These are phyloP conservation scores for Apiotrichum montevideense DNA, from an alignment of 1,284 basidiomycete species.

Conservation along the genomic window DNA sequence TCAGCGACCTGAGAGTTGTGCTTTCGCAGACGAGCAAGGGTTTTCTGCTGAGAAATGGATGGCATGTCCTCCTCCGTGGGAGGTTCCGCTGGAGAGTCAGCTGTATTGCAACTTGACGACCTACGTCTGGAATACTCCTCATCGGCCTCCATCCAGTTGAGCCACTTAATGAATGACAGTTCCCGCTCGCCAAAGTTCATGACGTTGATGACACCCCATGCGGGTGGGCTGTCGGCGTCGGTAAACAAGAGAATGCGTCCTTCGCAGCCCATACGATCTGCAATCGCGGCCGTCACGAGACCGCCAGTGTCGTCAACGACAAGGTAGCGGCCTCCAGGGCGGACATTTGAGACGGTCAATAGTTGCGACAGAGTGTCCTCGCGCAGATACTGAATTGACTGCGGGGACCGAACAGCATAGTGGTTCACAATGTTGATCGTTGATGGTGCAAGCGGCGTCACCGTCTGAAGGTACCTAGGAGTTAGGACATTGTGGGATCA, in stretches of 20 bases:
- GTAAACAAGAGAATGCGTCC: constrained; percentile 80
- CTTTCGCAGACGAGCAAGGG: constrained; percentile 26
- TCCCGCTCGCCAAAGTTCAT: constrained; percentile 77
- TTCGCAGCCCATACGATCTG: constrained; percentile 79
- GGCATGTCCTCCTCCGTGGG: constrained; percentile 36
- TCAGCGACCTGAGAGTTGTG: constrained; percentile 42
- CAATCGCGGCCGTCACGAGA: constrained; percentile 72
- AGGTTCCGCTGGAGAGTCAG: constrained; percentile 22
- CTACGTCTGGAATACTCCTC: constrained; percentile 53
- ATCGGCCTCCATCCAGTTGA: constrained; percentile 90
- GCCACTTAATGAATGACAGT: constrained; percentile 57
- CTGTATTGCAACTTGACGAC: constrained; percentile 3
- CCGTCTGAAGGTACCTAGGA: constrained; percentile 76
- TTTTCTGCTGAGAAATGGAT: constrained; percentile 26
- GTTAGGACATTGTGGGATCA: background rate
- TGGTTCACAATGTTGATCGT: constrained; percentile 82
- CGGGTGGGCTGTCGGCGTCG: constrained; percentile 87
- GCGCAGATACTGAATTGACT: constrained; percentile 75
- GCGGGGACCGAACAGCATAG: constrained; percentile 62
- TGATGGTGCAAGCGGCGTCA: constrained; percentile 83
- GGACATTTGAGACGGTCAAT: constrained; percentile 72
- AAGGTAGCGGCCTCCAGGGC: constrained; percentile 79
- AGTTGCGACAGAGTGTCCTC: constrained; percentile 85
- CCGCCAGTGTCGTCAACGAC: constrained; percentile 91
- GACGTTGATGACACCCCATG: constrained; percentile 72